Evolutionary conservation across 306 rosid species (phyloP).

Genomic region (Ochetophila trinervis): DNA sequence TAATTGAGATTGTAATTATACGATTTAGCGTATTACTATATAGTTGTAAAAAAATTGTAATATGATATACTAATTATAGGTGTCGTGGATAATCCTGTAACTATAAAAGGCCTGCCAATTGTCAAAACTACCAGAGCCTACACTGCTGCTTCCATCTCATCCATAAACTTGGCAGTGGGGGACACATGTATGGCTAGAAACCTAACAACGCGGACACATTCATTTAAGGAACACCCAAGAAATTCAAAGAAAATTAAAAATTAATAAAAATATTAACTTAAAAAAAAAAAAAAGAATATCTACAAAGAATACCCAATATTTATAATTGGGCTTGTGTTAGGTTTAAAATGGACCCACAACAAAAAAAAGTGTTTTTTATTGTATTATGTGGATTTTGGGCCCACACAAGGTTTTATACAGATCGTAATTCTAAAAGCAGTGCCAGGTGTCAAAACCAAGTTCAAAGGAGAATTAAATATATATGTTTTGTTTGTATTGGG

Average conservation of each 20-base stretch:
- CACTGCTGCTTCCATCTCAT: not conserved
- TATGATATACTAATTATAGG: not conserved
- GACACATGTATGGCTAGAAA: conserved; percentile 5
- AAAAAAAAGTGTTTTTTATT: not conserved
- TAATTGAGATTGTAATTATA: no score
- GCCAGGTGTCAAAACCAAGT: conserved; percentile 21
- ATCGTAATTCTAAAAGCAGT: not conserved
- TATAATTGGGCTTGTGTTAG: conserved; percentile 21
- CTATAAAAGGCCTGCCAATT: not conserved
- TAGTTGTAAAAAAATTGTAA: not conserved
- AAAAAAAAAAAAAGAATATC: no score
- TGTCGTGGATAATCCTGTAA: not conserved
- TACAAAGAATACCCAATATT: not conserved
- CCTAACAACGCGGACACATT: not conserved
- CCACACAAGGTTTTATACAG: not conserved
- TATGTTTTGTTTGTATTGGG: not conserved
- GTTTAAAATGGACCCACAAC: conserved; percentile 28
- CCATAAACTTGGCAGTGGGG: not conserved
- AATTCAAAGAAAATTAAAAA: not conserved
- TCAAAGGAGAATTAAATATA: not conserved
- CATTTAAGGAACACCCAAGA: not conserved
- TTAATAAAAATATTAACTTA: not conserved
- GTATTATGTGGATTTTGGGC: conserved; percentile 13
- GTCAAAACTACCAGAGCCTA: not conserved
- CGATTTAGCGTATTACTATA: no score